Conservation (phyloP, 1,284 basidiomycete genomes). For the Malassezia globosa region DNA sequence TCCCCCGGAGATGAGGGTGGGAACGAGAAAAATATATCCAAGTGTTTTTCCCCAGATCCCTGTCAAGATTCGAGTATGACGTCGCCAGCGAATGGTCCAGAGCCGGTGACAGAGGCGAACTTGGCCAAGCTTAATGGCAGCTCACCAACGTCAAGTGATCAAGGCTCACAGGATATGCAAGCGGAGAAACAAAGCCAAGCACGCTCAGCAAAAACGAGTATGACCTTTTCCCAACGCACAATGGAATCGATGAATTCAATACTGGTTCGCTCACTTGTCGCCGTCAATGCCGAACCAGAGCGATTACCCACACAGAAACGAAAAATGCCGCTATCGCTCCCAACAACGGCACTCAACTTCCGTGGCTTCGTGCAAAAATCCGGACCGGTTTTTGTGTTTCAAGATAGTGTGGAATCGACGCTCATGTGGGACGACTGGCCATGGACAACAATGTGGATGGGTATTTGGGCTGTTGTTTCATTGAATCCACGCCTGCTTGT, state of each 20-base stretch:
- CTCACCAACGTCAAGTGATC: not conserved
- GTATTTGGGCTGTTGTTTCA: slow-evolving; percentile 37
- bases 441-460: slow-evolving; percentile 46
- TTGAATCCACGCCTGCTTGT: slow-evolving; percentile 38
- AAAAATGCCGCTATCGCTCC: slow-evolving; percentile 38
- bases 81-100: slow-evolving; percentile 9
- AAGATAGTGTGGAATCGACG: slow-evolving; percentile 42
- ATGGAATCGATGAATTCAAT: slow-evolving; percentile 28
- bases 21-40: too few relatives aligned
- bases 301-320: slow-evolving; percentile 36
- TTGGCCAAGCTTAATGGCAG: slow-evolving; percentile 7
- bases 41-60: too few relatives aligned
- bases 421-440: slow-evolving; percentile 43
- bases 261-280: slow-evolving; percentile 31
- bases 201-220: not conserved
- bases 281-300: slow-evolving; percentile 30
- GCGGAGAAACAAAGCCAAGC: not conserved
- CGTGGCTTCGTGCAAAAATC: slow-evolving; percentile 44
- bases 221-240: slow-evolving; percentile 21
- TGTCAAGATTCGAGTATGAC: too few relatives aligned
- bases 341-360: slow-evolving; percentile 42
- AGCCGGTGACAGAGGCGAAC: slow-evolving; percentile 13
- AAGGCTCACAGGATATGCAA: not conserved
- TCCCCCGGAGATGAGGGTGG: too few relatives aligned
- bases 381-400: slow-evolving; percentile 43